These are phyloP conservation scores for Macrophomina phaseolina DNA, from an alignment of 2,329 filamentous ascomycete species.

Conservation along the genomic window DNA sequence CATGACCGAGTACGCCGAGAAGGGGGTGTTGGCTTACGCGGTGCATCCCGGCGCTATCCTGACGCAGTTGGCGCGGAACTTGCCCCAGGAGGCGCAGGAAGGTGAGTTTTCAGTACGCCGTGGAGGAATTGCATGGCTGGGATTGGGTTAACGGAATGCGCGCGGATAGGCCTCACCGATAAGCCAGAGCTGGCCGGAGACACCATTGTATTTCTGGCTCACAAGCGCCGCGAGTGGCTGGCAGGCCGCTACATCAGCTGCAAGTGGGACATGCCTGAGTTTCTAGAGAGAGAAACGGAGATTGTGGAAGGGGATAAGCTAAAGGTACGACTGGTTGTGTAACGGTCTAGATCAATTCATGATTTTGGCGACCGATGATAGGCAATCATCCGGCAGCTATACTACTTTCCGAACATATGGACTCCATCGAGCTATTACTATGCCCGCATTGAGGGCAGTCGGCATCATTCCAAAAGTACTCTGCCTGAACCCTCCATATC, in stretches of 20 bases:
- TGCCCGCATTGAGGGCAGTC: too few species aligned
- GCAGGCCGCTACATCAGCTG: slow-evolving; percentile 51
- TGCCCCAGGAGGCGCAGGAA: neutral
- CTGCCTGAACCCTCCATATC: too few species aligned
- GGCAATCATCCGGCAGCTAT: too few species aligned
- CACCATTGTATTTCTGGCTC: slow-evolving; percentile 41
- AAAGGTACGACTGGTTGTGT: neutral
- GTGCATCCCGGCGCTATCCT: slow-evolving; percentile 39
- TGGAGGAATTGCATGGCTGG: too few species aligned
- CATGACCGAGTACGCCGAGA: slow-evolving; percentile 43
- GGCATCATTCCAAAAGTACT: too few species aligned
- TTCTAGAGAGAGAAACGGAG: slow-evolving; percentile 34
- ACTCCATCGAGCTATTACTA: too few species aligned
- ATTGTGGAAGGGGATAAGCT: too few species aligned
- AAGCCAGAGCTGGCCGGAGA: slow-evolving; percentile 14
- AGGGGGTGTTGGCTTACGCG: slow-evolving; percentile 35
- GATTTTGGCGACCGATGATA: too few species aligned
- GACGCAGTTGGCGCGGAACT: slow-evolving; percentile 31
- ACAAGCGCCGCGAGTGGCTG: slow-evolving; percentile 53
- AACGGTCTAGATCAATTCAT: too few species aligned
- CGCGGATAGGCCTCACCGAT: neutral
- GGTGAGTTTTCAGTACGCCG: too few species aligned
- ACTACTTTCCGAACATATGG: too few species aligned
- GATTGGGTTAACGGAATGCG: neutral
- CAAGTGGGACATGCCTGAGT: slow-evolving; percentile 57